phyloP scores from a whole-genome alignment of 2,329 filamentous ascomycete species.

The Fusarium incarnatum region DNA sequence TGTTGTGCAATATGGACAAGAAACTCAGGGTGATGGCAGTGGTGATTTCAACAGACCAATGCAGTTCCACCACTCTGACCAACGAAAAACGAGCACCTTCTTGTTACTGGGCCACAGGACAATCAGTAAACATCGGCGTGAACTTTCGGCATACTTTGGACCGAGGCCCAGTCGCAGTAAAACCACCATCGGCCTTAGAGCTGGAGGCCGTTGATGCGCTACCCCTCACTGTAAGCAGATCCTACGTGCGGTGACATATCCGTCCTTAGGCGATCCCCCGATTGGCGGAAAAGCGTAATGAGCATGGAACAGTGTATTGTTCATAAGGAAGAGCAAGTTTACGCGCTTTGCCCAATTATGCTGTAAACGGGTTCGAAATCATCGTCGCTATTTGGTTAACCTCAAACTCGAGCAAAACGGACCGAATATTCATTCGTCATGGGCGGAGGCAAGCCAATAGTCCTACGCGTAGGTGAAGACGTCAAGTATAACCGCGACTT shows the following conservation, averaged over 20 bases:
- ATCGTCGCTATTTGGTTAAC: accelerated
- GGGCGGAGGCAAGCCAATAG: constrained; percentile 14
- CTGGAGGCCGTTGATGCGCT: background rate
- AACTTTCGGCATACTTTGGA: background rate
- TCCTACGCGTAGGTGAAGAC: constrained; percentile 54
- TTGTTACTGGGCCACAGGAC: background rate
- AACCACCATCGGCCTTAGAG: background rate
- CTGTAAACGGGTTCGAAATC: accelerated
- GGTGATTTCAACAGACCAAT: too few species aligned
- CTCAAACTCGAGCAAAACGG: background rate
- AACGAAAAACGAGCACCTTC: too few species aligned
- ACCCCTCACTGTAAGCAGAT: background rate
- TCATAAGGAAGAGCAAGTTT: background rate
- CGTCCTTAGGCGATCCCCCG: background rate
- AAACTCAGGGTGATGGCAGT: too few species aligned
- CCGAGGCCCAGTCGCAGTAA: background rate
- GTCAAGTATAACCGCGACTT: constrained; percentile 61
- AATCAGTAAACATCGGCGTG: background rate
- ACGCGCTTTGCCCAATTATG: background rate
- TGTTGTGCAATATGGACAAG: too few species aligned
- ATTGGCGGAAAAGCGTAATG: background rate
- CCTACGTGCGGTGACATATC: background rate
- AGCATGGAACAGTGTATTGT: background rate
- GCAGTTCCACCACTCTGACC: too few species aligned
- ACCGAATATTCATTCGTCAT: background rate